phyloP scores from a whole-genome alignment of 495 filamentous ascomycete species.

The Xylaria nigripes region DNA sequence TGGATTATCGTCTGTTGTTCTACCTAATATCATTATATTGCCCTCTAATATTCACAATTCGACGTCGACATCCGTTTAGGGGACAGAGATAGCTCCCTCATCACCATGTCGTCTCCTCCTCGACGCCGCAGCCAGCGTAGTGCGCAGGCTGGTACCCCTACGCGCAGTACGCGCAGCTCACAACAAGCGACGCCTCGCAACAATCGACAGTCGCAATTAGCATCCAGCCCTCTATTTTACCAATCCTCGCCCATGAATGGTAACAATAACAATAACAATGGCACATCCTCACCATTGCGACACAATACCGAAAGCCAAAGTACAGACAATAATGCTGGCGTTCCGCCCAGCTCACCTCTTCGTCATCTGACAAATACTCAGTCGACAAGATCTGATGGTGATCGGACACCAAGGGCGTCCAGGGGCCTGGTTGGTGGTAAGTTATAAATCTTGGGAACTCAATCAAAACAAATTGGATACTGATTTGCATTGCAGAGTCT shows the following conservation, averaged over 20 bases:
- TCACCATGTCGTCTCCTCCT: conserved; percentile 53
- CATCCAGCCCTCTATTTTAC: conserved; percentile 78
- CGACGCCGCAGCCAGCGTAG: conserved; percentile 43
- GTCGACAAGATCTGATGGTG: conserved; percentile 36
- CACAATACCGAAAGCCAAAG: conserved; percentile 50
- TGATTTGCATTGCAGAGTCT: conserved; percentile 52
- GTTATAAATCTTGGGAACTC: conserved; percentile 9
- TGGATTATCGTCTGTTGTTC: not conserved
- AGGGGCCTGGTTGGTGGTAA: conserved; percentile 56
- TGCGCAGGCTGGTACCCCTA: conserved; percentile 50
- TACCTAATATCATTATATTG: not conserved
- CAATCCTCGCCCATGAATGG: conserved; percentile 64
- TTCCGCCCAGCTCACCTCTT: conserved; percentile 60
- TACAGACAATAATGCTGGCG: conserved; percentile 43
- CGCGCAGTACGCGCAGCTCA: conserved; percentile 44
- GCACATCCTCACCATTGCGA: conserved; percentile 39
- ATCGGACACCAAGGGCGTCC: conserved; percentile 68
- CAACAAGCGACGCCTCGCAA: conserved; percentile 41
- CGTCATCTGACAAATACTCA: conserved; percentile 50
- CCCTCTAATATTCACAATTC: not conserved
- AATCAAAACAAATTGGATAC: not conserved
- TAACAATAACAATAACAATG: conserved; percentile 23
- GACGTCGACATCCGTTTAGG: not conserved
- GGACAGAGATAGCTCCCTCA: not conserved
- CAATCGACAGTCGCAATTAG: conserved; percentile 38